A percentile compares a stretch with the other conserved stretches of the same genome.
Conservation (phyloP, 257 asterid species). For the Solanum peruvianum region DNA sequence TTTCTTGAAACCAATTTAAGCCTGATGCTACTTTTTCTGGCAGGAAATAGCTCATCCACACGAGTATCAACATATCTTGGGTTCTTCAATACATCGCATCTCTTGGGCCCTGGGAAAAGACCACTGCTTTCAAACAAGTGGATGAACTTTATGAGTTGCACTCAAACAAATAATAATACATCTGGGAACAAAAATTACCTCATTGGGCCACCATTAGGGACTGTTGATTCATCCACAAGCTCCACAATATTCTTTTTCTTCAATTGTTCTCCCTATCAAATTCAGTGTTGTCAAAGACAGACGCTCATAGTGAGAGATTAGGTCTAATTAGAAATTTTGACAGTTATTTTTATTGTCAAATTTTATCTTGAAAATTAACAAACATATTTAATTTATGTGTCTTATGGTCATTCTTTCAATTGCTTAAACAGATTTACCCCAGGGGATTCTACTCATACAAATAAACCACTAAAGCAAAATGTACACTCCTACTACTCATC, state of each 20-base stretch:
- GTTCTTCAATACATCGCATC: conserved; percentile 35
- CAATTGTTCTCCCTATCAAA: conserved; percentile 64
- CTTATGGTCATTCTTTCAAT: neutral
- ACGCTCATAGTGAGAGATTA: neutral
- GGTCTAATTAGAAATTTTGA: neutral
- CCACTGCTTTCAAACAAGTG: conserved; percentile 33
- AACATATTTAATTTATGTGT: neutral
- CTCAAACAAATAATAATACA: neutral
- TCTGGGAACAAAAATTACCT: conserved; percentile 28
- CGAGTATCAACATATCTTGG: conserved; percentile 45
- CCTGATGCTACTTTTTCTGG: conserved; percentile 42
- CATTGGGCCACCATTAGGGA: conserved; percentile 6
- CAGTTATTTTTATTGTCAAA: neutral
- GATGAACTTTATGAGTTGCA: neutral
- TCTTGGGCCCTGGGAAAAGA: conserved; percentile 29
- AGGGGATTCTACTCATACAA: neutral
- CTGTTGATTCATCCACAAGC: conserved; percentile 38
- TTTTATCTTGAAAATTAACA: neutral
- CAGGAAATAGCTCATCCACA: conserved; percentile 54
- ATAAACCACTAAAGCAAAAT: neutral
- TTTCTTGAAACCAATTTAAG: conserved; percentile 38
- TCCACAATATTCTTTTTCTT: conserved; percentile 38
- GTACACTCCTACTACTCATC: neutral
- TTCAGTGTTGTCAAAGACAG: neutral
- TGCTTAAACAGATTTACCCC: neutral